phyloP scores from a whole-genome alignment of 495 filamentous ascomycete species.

The Penicillium goetzii region DNA sequence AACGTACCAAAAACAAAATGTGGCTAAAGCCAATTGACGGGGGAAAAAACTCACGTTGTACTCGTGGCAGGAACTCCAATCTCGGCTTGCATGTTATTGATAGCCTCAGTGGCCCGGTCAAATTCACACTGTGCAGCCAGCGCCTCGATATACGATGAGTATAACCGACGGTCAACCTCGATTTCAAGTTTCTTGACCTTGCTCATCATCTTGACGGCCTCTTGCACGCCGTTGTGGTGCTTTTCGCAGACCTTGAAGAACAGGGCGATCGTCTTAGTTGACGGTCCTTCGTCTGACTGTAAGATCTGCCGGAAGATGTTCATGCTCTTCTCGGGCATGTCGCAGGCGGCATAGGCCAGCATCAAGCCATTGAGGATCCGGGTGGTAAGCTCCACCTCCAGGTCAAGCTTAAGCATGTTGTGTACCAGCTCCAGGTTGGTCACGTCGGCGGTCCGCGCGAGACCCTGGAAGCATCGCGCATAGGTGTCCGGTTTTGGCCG shows the following conservation, averaged over 20 bases:
- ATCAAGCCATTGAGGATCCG: constrained; percentile 79
- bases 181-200: constrained; percentile 76
- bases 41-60: constrained; percentile 67
- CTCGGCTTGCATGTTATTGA: constrained; percentile 66
- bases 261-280: constrained; percentile 73
- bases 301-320: constrained; percentile 83
- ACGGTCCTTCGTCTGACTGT: constrained; percentile 77
- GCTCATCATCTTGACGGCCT: constrained; percentile 73
- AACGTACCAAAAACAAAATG: not conserved
- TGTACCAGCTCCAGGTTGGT: constrained; percentile 74
- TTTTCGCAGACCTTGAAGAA: constrained; percentile 77
- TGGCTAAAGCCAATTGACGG: not conserved
- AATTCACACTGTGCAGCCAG: constrained; percentile 70
- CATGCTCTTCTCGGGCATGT: constrained; percentile 63
- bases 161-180: constrained; percentile 70
- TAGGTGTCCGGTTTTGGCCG: constrained; percentile 76
- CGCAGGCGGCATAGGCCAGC: constrained; percentile 76
- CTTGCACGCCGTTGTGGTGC: constrained; percentile 60
- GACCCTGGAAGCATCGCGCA: constrained; percentile 72
- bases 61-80: constrained; percentile 65
- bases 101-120: constrained; percentile 63
- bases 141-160: constrained; percentile 72
- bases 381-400: constrained; percentile 75
- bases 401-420: constrained; percentile 92
- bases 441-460: constrained; percentile 64